Conservation (phyloP, 768 basidiomycete genomes). For the Fomitopsis serialis region DNA sequence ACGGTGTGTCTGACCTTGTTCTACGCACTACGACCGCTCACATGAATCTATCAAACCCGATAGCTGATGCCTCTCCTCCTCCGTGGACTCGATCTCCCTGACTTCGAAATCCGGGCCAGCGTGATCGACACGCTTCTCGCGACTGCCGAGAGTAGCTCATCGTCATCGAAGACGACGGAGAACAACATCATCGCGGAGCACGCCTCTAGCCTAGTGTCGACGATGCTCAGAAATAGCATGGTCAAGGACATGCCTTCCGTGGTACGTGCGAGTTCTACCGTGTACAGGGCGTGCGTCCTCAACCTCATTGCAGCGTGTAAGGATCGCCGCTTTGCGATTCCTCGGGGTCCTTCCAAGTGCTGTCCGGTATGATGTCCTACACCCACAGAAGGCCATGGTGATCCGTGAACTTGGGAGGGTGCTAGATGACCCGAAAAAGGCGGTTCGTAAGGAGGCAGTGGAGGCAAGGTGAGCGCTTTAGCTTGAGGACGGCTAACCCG, state of each 20-base stretch:
- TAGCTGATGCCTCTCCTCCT: conserved; percentile 89
- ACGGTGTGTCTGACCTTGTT: conserved; percentile 28
- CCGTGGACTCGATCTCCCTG: conserved; percentile 75
- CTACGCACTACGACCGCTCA: background rate
- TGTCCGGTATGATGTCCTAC: conserved; percentile 79
- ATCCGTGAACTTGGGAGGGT: conserved; percentile 68
- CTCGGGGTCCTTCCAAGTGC: conserved; percentile 68
- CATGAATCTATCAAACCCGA: background rate
- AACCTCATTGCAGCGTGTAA: conserved; percentile 51
- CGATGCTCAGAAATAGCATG: conserved; percentile 64
- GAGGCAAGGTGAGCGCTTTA: conserved; percentile 48
- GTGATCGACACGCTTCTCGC: conserved; percentile 77
- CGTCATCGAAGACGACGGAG: conserved; percentile 31
- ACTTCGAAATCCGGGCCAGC: conserved; percentile 66
- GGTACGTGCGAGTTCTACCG: conserved; percentile 32
- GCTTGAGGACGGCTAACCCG: background rate
- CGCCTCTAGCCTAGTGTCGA: conserved; percentile 61
- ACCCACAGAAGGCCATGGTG: conserved; percentile 70
- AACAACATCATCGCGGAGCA: conserved; percentile 52
- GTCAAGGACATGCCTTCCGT: conserved; percentile 45
- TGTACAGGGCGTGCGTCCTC: too few relatives aligned
- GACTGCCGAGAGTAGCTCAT: conserved; percentile 56
- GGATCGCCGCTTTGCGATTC: conserved; percentile 69
- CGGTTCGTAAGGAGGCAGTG: conserved; percentile 85
- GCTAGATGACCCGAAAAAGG: conserved; percentile 85